These are phyloP conservation scores for Scheffersomyces spartinae DNA, from an alignment of 805 yeast species.

Conservation along the genomic window DNA sequence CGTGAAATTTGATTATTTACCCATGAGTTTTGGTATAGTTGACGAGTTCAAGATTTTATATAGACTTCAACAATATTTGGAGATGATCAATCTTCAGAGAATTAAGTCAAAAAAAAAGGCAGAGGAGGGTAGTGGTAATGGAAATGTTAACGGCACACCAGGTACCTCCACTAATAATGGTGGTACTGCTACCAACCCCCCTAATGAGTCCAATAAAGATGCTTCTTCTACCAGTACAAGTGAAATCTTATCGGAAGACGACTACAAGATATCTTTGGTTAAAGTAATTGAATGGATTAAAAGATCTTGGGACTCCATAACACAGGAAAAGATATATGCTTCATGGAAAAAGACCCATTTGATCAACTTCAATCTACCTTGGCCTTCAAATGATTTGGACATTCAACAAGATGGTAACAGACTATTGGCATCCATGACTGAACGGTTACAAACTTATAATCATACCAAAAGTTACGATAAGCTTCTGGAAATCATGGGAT, in stretches of 20 bases:
- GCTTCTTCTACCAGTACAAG: conserved; percentile 1
- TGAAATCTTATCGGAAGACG: conserved; percentile 25
- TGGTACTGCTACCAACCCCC: not conserved
- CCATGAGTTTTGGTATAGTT: conserved; percentile 53
- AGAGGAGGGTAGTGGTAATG: not conserved
- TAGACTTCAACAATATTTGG: conserved; percentile 45
- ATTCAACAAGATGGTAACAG: too few species aligned
- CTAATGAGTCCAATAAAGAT: not conserved
- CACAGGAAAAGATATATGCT: conserved; percentile 17
- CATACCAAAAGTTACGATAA: conserved; percentile 24
- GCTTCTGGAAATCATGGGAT: conserved; percentile 32
- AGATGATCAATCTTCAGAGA: conserved; percentile 26
- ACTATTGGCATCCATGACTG: too few species aligned
- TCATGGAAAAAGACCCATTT: conserved; percentile 27
- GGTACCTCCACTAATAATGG: conserved; percentile 1
- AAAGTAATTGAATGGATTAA: conserved; percentile 50
- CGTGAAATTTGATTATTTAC: conserved; percentile 41
- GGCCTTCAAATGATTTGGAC: conserved; percentile 21
- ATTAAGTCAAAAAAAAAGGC: conserved; percentile 6
- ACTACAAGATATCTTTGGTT: conserved; percentile 38
- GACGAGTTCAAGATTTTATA: conserved; percentile 50
- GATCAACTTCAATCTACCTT: conserved; percentile 13
- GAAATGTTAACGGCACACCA: not conserved
- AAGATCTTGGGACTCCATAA: conserved; percentile 39
- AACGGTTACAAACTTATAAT: too few species aligned